phyloP scores from a whole-genome alignment of 371 early-diverging fungal genomes.

The Lichtheimia hyalospora region DNA sequence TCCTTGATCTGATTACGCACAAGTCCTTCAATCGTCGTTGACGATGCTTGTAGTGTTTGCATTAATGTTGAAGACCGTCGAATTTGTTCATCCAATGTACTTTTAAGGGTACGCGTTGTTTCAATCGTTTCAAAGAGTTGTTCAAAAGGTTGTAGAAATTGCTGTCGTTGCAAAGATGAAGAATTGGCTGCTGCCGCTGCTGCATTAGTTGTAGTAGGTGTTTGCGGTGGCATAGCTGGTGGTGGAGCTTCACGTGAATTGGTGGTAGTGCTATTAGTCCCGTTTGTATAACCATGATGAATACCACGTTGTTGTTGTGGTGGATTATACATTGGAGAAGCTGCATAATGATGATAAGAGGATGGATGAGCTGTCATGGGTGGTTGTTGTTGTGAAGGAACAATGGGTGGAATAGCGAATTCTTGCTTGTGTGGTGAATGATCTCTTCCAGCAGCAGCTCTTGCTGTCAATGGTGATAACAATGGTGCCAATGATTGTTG shows the following conservation, averaged over 20 bases:
- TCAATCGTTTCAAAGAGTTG: conserved; percentile 63
- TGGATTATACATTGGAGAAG: conserved; percentile 10
- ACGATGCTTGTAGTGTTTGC: conserved; percentile 73
- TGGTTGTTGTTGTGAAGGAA: conserved; percentile 51
- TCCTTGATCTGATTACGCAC: conserved; percentile 75
- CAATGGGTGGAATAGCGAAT: conserved; percentile 50
- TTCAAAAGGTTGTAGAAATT: conserved; percentile 59
- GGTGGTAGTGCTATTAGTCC: neutral
- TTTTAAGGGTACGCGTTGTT: conserved; percentile 55
- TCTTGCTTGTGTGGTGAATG: conserved; percentile 28
- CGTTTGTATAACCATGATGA: neutral
- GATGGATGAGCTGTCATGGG: conserved; percentile 25
- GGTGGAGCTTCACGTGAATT: conserved; percentile 16
- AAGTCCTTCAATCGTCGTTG: conserved; percentile 74
- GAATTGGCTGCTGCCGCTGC: neutral
- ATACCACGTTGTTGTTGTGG: neutral
- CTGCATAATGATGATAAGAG: conserved; percentile 4
- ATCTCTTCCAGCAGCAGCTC: neutral
- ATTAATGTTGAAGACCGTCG: conserved; percentile 71
- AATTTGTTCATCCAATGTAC: conserved; percentile 75
- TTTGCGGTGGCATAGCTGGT: conserved; percentile 18
- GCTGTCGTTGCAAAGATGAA: conserved; percentile 36
- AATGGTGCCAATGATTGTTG: conserved; percentile 29
- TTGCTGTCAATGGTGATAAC: conserved; percentile 18
- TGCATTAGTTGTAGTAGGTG: conserved; percentile 25